Percentiles rank a stretch among this genome's conserved stretches.
Evolutionary conservation across 2,329 filamentous ascomycete genomes (phyloP).

Genomic region (Trichoderma gracile): DNA sequence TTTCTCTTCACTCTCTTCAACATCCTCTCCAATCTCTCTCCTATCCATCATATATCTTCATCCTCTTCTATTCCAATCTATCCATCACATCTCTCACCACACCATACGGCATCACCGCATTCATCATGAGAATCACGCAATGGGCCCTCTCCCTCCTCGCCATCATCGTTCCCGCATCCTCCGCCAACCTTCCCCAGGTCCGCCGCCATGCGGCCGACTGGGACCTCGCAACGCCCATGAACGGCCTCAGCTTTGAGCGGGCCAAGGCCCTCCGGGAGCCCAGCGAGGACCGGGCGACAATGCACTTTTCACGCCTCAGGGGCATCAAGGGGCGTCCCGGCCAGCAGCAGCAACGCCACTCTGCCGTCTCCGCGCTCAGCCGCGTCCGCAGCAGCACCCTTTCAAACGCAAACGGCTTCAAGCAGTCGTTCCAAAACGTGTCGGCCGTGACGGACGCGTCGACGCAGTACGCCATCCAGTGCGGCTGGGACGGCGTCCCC

Average conservation of each 20-base stretch:
- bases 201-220: conserved; percentile 29
- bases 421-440: conserved; percentile 41
- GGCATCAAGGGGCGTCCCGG: conserved; percentile 33
- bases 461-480: conserved; percentile 47
- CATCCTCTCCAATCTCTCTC: neutral
- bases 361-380: conserved; percentile 37
- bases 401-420: too few species aligned
- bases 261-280: conserved; percentile 35
- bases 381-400: conserved; percentile 30
- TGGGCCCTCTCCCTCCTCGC: conserved; percentile 23
- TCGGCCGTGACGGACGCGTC: conserved; percentile 42
- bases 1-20: neutral
- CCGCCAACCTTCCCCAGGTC: conserved; percentile 11
- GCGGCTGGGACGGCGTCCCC: conserved; percentile 42
- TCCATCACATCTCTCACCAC: too few species aligned
- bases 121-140: neutral
- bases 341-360: conserved; percentile 26
- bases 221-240: conserved; percentile 41
- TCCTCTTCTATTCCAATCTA: too few species aligned
- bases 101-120: neutral
- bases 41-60: too few species aligned
- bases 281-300: conserved; percentile 35
- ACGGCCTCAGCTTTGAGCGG: conserved; percentile 43
- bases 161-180: conserved; percentile 1
- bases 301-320: conserved; percentile 40